Conservation (phyloP, 2,329 filamentous ascomycete species). For the Rutstroemia sp. region DNA sequence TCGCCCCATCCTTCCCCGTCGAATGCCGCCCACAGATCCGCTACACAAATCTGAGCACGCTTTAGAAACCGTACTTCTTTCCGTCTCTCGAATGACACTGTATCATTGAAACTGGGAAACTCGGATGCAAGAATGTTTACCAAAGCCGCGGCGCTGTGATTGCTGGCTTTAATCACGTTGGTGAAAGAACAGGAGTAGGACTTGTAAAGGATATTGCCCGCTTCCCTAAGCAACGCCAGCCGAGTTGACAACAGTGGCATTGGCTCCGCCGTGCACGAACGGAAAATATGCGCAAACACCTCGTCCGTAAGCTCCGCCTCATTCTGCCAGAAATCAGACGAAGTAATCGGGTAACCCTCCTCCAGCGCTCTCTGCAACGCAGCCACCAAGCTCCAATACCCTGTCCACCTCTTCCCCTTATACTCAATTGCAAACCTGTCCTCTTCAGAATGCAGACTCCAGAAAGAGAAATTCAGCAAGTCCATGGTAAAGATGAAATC, state of each 20-base stretch:
- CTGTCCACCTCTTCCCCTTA: slow-evolving; percentile 74
- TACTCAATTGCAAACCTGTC: slow-evolving; percentile 82
- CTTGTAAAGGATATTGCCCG: slow-evolving; percentile 72
- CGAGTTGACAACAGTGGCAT: slow-evolving; percentile 80
- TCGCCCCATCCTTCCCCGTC: slow-evolving; percentile 69
- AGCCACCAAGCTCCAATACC: slow-evolving; percentile 92
- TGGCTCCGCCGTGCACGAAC: slow-evolving; percentile 76
- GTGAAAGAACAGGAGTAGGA: slow-evolving; percentile 69
- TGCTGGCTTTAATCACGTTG: slow-evolving; percentile 66
- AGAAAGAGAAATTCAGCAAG: slow-evolving; percentile 93
- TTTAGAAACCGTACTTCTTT: slow-evolving; percentile 77
- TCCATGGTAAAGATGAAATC: slow-evolving; percentile 98
- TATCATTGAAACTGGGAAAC: slow-evolving; percentile 82
- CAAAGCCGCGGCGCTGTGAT: slow-evolving; percentile 72
- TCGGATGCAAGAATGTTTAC: slow-evolving; percentile 79
- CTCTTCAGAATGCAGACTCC: slow-evolving; percentile 62
- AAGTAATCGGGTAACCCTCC: slow-evolving; percentile 81
- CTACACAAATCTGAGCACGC: slow-evolving; percentile 90
- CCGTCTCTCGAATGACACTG: slow-evolving; percentile 65
- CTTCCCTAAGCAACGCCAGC: slow-evolving; percentile 72
- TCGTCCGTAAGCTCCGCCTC: slow-evolving; percentile 70
- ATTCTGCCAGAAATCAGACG: slow-evolving; percentile 77
- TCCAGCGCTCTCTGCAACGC: slow-evolving; percentile 80
- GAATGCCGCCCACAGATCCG: slow-evolving; percentile 95
- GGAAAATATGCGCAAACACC: slow-evolving; percentile 68